Conservation (phyloP, 2,329 filamentous ascomycete species). For the Orbilia oligospora region DNA sequence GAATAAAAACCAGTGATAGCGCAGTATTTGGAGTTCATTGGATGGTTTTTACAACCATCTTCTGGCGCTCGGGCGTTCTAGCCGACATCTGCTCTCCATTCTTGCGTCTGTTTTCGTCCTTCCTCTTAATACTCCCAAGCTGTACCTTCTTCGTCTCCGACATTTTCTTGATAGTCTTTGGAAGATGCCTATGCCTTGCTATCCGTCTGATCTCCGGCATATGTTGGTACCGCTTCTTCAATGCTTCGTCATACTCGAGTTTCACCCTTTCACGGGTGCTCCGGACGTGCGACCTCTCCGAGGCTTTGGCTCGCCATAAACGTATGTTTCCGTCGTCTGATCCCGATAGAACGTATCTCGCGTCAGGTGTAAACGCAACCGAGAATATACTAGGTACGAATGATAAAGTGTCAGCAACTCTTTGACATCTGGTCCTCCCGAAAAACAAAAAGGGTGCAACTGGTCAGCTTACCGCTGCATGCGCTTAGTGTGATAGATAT, state of each 20-base stretch:
- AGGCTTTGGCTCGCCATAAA: constrained; percentile 90
- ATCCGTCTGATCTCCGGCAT: constrained; percentile 97
- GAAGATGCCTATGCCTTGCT: constrained; percentile 85
- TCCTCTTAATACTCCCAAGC: constrained; percentile 81
- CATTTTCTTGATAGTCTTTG: constrained; percentile 77
- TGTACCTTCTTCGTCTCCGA: constrained; percentile 87
- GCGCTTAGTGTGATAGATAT: constrained; percentile 96
- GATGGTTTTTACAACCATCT: constrained; percentile 76
- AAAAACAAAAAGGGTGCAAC: background rate
- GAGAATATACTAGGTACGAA: constrained; percentile 77
- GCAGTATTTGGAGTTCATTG: background rate
- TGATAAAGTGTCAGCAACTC: constrained; percentile 2
- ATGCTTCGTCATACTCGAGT: constrained; percentile 89
- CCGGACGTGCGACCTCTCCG: constrained; percentile 85
- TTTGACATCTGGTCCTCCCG: no score
- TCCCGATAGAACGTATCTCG: constrained; percentile 88
- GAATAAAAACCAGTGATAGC: background rate
- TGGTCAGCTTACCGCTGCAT: constrained; percentile 78
- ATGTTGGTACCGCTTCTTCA: constrained; percentile 87
- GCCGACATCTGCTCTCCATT: constrained; percentile 87
- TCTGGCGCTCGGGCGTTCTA: constrained; percentile 83
- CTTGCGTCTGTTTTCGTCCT: constrained; percentile 94
- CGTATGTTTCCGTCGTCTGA: constrained; percentile 94
- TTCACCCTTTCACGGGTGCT: constrained; percentile 86
- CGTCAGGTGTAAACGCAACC: constrained; percentile 86